phyloP scores from a whole-genome alignment of 805 yeast species.

The Kregervanrija pseudodelftensis region DNA sequence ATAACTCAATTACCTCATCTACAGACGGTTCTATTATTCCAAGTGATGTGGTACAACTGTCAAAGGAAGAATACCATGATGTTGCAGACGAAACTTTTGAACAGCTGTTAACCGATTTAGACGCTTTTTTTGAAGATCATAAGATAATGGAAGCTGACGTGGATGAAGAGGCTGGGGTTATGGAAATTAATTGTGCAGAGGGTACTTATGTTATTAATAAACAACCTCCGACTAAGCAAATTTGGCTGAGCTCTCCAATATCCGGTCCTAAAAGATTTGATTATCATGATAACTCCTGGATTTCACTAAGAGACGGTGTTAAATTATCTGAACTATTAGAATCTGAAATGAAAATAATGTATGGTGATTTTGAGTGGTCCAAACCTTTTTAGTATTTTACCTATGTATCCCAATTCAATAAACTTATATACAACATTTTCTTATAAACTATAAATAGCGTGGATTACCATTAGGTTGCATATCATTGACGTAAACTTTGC shows the following conservation, averaged over 20 bases:
- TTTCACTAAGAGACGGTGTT: constrained; percentile 61
- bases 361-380: constrained; percentile 18
- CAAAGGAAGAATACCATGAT: constrained; percentile 51
- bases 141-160: constrained; percentile 49
- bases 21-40: constrained; percentile 54
- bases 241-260: constrained; percentile 90
- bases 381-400: constrained; percentile 3
- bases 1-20: constrained; percentile 22
- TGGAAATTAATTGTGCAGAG: constrained; percentile 62
- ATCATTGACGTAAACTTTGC: too few relatives aligned
- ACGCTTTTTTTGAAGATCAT: constrained; percentile 50
- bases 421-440: too few relatives aligned
- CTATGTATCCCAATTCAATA: too few relatives aligned
- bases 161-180: constrained; percentile 74
- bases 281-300: constrained; percentile 67
- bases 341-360: constrained; percentile 37
- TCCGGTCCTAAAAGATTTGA: constrained; percentile 91
- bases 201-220: constrained; percentile 92
- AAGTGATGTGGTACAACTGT: constrained; percentile 40
- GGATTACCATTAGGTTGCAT: too few relatives aligned
- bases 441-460: too few relatives aligned
- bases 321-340: constrained; percentile 40
- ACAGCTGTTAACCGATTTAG: constrained; percentile 56
- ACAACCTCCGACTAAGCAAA: constrained; percentile 96
- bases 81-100: constrained; percentile 68